A percentile compares a stretch with the other conserved stretches of the same genome.
phyloP scores from a whole-genome alignment of 768 basidiomycete genomes.

The Paxillus involutus region DNA sequence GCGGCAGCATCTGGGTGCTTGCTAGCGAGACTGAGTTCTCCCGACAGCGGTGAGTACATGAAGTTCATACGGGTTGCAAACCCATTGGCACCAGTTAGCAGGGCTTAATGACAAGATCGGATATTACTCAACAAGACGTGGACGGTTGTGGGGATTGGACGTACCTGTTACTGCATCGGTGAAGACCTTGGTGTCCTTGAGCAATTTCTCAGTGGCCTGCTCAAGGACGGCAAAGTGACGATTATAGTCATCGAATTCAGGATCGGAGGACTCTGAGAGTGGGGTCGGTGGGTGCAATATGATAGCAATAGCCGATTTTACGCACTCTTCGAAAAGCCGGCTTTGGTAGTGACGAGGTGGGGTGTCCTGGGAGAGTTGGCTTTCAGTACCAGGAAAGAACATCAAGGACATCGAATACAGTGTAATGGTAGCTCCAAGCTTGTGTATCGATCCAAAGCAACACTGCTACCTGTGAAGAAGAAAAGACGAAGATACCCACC shows the following conservation, averaged over 20 bases:
- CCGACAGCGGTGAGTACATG: constrained; percentile 63
- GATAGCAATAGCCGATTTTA: constrained; percentile 2
- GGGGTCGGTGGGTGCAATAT: constrained; percentile 3
- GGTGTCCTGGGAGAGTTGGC: constrained; percentile 63
- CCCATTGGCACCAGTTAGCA: constrained; percentile 65
- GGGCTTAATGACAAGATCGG: constrained; percentile 37
- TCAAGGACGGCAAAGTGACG: constrained; percentile 79
- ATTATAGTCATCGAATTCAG: constrained; percentile 87
- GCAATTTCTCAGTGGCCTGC: constrained; percentile 78
- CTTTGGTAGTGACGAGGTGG: constrained; percentile 81
- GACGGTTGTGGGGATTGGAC: neutral
- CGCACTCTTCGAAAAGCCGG: constrained; percentile 93
- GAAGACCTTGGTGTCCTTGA: constrained; percentile 91
- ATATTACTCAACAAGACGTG: neutral
- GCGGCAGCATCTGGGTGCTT: constrained; percentile 77
- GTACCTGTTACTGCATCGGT: constrained; percentile 76
- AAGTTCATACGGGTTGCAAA: constrained; percentile 63
- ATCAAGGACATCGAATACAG: neutral
- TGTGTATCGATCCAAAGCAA: neutral
- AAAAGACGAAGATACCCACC: constrained; percentile 43
- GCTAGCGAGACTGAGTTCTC: constrained; percentile 77
- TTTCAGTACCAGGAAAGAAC: constrained; percentile 1
- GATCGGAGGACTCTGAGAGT: constrained; percentile 69
- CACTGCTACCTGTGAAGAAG: neutral
- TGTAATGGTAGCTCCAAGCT: neutral